A percentile compares a stretch with the other conserved stretches of the same genome.
Evolutionary conservation across 177 flowering plant genomes (phyloP).

Genomic region (Tripterygium wilfordii): DNA sequence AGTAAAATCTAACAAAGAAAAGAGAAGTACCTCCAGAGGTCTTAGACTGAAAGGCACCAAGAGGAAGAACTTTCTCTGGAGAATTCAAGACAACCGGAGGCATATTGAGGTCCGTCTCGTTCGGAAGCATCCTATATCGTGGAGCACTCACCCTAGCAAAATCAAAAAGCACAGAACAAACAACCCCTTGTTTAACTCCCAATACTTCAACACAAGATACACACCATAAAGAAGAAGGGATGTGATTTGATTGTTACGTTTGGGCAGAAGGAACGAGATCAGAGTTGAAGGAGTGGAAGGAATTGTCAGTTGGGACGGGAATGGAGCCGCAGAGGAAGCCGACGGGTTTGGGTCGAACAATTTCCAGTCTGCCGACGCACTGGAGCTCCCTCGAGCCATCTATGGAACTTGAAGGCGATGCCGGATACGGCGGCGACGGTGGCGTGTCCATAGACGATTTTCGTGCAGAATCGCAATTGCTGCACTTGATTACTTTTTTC

Average conservation of each 20-base stretch:
- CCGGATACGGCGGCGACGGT: too few relatives aligned
- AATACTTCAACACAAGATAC: neutral
- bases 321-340: constrained; percentile 90
- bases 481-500: too few relatives aligned
- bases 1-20: neutral
- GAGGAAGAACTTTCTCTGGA: constrained; percentile 45
- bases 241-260: constrained; percentile 26
- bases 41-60: constrained; percentile 30
- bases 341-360: constrained; percentile 60
- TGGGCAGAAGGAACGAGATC: constrained; percentile 56
- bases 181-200: neutral
- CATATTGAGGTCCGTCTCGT: constrained; percentile 76
- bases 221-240: constrained; percentile 8
- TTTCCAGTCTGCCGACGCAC: constrained; percentile 77
- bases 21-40: constrained; percentile 33
- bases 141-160: constrained; percentile 68
- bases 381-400: constrained; percentile 44
- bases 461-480: too few relatives aligned
- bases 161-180: constrained; percentile 2
- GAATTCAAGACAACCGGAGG: constrained; percentile 53
- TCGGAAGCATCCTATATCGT: constrained; percentile 75
- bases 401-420: constrained; percentile 7
- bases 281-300: constrained; percentile 57
- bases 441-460: too few relatives aligned
- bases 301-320: constrained; percentile 76